Conservation (phyloP, 805 yeast genomes). For the Myxozyma neotropica region DNA sequence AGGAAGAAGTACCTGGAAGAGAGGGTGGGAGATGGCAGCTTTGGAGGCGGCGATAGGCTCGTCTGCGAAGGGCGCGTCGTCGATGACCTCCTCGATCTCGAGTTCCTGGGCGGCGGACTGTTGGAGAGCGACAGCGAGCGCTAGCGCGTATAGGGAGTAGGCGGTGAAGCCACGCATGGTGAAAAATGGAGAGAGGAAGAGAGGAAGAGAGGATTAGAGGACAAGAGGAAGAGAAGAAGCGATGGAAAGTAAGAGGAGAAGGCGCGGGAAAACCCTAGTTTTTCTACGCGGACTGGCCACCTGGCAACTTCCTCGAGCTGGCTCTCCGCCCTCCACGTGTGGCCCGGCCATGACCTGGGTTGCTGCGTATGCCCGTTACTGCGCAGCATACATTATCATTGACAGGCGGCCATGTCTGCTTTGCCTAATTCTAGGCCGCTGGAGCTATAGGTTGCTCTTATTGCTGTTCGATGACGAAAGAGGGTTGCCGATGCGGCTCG, state of each 20-base stretch:
- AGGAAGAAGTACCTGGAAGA: conserved; percentile 16
- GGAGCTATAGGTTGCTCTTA: no score
- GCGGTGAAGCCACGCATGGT: conserved; percentile 24
- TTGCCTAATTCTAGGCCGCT: no score
- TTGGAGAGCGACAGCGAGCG: conserved; percentile 13
- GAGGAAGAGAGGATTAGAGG: neutral
- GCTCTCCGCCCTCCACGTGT: no score
- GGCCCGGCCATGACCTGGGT: neutral
- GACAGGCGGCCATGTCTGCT: no score
- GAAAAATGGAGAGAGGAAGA: neutral
- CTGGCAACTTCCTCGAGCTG: conserved; percentile 8
- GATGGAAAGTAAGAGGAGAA: neutral
- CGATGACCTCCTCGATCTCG: conserved; percentile 20
- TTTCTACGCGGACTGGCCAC: conserved; percentile 2
- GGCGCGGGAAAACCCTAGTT: conserved; percentile 1
- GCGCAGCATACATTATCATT: no score
- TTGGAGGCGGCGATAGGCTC: conserved; percentile 1
- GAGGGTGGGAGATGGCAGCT: conserved; percentile 15
- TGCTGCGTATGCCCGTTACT: no score
- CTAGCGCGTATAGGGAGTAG: conserved; percentile 21
- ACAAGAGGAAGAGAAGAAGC: neutral
- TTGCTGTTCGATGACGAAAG: no score
- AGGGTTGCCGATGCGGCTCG: no score
- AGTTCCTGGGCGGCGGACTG: conserved; percentile 18
- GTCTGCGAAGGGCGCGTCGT: conserved; percentile 4